Conservation (phyloP, 352 stramenopile species). For the Pythium vanterpoolii region DNA sequence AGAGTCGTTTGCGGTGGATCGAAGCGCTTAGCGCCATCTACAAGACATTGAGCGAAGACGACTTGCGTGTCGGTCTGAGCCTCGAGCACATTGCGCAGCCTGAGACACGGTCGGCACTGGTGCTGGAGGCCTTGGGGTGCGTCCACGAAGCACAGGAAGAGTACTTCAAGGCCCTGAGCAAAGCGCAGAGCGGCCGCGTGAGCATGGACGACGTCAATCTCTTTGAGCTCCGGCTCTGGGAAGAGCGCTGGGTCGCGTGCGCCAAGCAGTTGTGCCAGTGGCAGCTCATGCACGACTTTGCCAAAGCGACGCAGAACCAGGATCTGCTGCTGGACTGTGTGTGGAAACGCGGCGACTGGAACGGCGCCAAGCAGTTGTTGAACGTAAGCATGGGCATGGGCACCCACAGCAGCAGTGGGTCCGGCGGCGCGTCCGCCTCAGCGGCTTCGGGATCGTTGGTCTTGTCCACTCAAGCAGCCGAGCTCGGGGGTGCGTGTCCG, state of each 20-base stretch:
- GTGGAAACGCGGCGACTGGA: slow-evolving; percentile 91
- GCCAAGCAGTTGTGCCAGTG: slow-evolving; percentile 91
- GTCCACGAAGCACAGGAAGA: slow-evolving; percentile 86
- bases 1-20: slow-evolving; percentile 81
- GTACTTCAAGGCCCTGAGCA: slow-evolving; percentile 82
- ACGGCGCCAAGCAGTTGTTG: slow-evolving; percentile 77
- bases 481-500: slow-evolving; percentile 41
- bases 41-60: slow-evolving; percentile 83
- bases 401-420: no score
- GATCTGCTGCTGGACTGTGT: slow-evolving; percentile 91
- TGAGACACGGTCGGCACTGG: slow-evolving; percentile 70
- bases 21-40: slow-evolving; percentile 84
- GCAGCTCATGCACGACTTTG: slow-evolving; percentile 92
- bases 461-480: background rate
- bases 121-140: slow-evolving; percentile 77
- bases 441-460: background rate
- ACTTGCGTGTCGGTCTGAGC: slow-evolving; percentile 75
- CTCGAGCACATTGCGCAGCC: slow-evolving; percentile 71
- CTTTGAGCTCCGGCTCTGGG: slow-evolving; percentile 85
- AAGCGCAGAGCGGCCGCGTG: slow-evolving; percentile 63
- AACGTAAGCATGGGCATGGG: slow-evolving; percentile 22
- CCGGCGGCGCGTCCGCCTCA: no score
- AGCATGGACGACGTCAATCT: slow-evolving; percentile 80
- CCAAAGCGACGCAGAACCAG: slow-evolving; percentile 89
- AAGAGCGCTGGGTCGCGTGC: slow-evolving; percentile 90